A percentile compares a stretch with the other conserved stretches of the same genome.
phyloP scores from a whole-genome alignment of 495 filamentous ascomycete species.

The Penicillium robsamsonii region DNA sequence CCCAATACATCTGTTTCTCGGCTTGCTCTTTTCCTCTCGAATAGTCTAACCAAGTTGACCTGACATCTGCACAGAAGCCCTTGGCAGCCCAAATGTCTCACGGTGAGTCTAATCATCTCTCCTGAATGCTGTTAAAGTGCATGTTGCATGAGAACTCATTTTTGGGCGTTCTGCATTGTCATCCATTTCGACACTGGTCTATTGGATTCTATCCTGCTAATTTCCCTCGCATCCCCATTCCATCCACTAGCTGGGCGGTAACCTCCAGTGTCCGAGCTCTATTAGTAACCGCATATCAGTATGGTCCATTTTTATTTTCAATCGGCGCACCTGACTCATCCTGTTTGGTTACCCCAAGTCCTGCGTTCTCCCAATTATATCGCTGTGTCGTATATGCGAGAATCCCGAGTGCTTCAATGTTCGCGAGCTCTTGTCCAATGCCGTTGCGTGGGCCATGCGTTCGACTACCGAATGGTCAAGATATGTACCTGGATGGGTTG shows the following conservation, averaged over 20 bases:
- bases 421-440: conserved; percentile 50
- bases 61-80: not conserved
- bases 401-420: conserved; percentile 41
- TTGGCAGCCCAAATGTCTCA: conserved; percentile 5
- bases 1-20: not conserved
- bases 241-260: conserved; percentile 24
- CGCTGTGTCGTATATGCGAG: conserved; percentile 37
- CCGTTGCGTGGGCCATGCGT: conserved; percentile 49
- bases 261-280: conserved; percentile 15
- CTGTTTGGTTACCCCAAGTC: conserved; percentile 35
- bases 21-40: not conserved
- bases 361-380: conserved; percentile 33
- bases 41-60: not conserved
- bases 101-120: not conserved
- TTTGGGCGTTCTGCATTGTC: not conserved
- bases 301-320: conserved; percentile 39
- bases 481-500: too few relatives aligned
- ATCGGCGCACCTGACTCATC: conserved; percentile 23
- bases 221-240: conserved; percentile 22
- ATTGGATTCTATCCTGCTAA: not conserved
- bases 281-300: conserved; percentile 10
- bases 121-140: not conserved
- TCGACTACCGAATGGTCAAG: too few relatives aligned
- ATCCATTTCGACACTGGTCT: not conserved
- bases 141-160: not conserved